phyloP scores from a whole-genome alignment of 371 early-diverging fungal genomes.

The Syncephalastrum racemosum region DNA sequence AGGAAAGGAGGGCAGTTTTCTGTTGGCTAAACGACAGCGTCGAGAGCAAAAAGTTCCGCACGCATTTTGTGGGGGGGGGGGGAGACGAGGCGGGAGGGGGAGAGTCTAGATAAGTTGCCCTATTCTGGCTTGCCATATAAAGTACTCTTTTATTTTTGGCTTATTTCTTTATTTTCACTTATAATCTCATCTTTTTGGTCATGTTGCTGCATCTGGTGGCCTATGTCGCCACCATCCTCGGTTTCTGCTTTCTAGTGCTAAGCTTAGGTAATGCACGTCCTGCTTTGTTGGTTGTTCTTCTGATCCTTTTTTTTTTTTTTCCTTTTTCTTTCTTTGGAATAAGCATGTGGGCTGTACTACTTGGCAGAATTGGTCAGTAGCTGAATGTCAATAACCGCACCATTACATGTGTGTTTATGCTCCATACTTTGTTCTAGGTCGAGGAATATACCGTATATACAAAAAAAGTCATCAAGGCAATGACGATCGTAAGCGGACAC shows the following conservation, averaged over 20 bases:
- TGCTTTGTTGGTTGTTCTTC: too few relatives aligned
- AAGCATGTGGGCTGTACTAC: conserved; percentile 87
- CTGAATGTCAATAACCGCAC: conserved; percentile 8
- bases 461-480: conserved; percentile 70
- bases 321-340: neutral
- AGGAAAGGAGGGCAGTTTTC: too few relatives aligned
- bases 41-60: too few relatives aligned
- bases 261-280: conserved; percentile 36
- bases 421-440: conserved; percentile 33
- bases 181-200: conserved; percentile 3
- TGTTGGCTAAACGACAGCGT: too few relatives aligned
- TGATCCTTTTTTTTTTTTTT: neutral
- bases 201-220: conserved; percentile 43
- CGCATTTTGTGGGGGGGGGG: too few relatives aligned
- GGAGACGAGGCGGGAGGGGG: too few relatives aligned
- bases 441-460: conserved; percentile 85
- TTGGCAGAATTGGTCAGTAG: conserved; percentile 66
- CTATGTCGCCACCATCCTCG: conserved; percentile 40
- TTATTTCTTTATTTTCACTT: conserved; percentile 1
- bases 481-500: conserved; percentile 55
- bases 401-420: conserved; percentile 1
- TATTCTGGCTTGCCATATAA: too few relatives aligned
- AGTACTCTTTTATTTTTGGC: neutral
- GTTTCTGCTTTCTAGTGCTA: conserved; percentile 41
- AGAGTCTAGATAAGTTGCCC: too few relatives aligned